These are phyloP conservation scores for Phytophthora ramorum DNA, from an alignment of 352 stramenopile genomes.

Conservation along the genomic window DNA sequence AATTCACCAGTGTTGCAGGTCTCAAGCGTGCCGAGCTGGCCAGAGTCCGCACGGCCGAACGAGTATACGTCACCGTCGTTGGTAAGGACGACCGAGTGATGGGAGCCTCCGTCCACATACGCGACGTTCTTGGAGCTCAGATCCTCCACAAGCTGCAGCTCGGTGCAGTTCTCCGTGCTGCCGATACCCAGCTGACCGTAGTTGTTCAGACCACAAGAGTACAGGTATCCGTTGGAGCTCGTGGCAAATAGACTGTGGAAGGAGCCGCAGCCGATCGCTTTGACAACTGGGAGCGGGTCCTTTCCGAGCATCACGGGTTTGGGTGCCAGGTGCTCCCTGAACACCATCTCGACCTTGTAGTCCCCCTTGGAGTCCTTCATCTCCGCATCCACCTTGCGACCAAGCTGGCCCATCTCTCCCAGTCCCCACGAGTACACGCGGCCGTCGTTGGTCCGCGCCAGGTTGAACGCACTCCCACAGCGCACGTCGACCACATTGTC, in stretches of 20 bases:
- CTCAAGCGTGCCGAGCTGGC: conserved; percentile 91
- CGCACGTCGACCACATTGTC: conserved; percentile 78
- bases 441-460: conserved; percentile 87
- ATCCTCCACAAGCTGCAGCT: conserved; percentile 80
- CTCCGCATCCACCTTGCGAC: conserved; percentile 59
- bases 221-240: conserved; percentile 83
- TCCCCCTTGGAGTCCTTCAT: conserved; percentile 75
- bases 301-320: conserved; percentile 67
- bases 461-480: conserved; percentile 88
- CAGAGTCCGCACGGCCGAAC: conserved; percentile 94
- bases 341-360: conserved; percentile 84
- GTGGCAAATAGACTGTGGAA: conserved; percentile 88
- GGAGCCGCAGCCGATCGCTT: conserved; percentile 88
- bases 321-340: conserved; percentile 81
- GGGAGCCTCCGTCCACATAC: conserved; percentile 89
- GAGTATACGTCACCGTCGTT: conserved; percentile 89
- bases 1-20: conserved; percentile 79
- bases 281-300: conserved; percentile 58
- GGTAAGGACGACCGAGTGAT: conserved; percentile 94
- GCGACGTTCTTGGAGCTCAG: conserved; percentile 69
- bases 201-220: conserved; percentile 95
- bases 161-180: conserved; percentile 73
- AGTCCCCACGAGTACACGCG: conserved; percentile 93
- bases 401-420: conserved; percentile 90
- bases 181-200: conserved; percentile 97